Evolutionary conservation across 2,329 filamentous ascomycete species (phyloP), one percentile per base, ranked within the genome.

Genomic region (Fusarium sp.): DNA sequence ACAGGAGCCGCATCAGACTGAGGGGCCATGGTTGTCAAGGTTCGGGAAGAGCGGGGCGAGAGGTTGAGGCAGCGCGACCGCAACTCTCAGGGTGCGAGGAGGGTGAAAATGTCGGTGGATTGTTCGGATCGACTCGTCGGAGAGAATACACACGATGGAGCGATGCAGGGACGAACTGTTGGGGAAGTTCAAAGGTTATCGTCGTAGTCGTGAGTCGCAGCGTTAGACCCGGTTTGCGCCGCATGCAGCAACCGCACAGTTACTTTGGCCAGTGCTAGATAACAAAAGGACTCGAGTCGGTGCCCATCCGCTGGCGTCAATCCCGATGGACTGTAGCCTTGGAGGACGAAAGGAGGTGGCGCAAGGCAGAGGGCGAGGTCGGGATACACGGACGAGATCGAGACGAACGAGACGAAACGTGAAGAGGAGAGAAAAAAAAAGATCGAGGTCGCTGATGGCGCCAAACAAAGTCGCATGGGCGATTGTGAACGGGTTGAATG

Each of bases 151-250:
- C 17, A 52, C 15, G 27, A 20, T n/a, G 40, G 38, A 58, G 25
- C 27, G n/a, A 33, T 25, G 56, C 35, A 52, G 25, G 17, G 25
- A 54, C 35, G 32, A 37, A 59, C 57, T 33, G 30, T 32, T 43
- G 63, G 47, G 50, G 11, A 60, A 52, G 43, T 54, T 45, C 40
- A 33, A 52, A 60, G 54, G 35, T 61, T 60, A 35, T 38, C 52
- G 45, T 45, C 52, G 45, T 63, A 22, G 54, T 63, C 58, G 66
- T 70, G 35, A 37, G 73, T 74, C 63, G 63, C 69, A 47, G 59
- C 33, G 43, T 59, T 71, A 50, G 68, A 60, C 65, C 66, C 59
- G 71, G 64, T 70, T 70, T 74, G 76, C 76, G 76, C 71, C 69
- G 76, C 64, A 72, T 65, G 50, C 57, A 71, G 58, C 52, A 61